phyloP scores from a whole-genome alignment of 371 early-diverging fungal genomes.

The Phascolomyces articulosus region DNA sequence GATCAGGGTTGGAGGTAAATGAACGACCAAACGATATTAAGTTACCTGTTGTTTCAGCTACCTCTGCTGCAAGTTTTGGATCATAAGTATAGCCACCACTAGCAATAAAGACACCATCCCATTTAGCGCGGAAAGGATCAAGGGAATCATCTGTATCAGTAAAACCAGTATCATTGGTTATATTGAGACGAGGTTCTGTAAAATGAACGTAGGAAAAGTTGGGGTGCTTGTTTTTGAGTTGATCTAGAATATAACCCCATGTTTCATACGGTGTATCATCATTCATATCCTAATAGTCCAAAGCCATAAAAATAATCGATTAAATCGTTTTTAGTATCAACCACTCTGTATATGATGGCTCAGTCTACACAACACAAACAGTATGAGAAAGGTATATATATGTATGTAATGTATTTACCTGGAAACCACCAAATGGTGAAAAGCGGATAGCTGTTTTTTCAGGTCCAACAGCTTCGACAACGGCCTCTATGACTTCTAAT shows the following conservation, averaged over 20 bases:
- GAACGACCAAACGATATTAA: slow-evolving; percentile 32
- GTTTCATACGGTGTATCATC: slow-evolving; percentile 38
- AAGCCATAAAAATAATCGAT: no score
- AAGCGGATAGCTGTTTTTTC: slow-evolving; percentile 19
- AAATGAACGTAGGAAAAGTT: slow-evolving; percentile 35
- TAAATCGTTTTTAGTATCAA: no score
- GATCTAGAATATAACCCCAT: slow-evolving; percentile 22
- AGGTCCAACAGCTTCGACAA: slow-evolving; percentile 16
- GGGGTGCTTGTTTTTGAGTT: slow-evolving; percentile 25
- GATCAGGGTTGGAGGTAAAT: slow-evolving; percentile 43
- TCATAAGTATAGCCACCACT: slow-evolving; percentile 27
- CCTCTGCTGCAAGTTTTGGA: slow-evolving; percentile 12
- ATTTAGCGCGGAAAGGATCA: slow-evolving; percentile 30
- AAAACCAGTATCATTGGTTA: neutral
- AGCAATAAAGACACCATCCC: slow-evolving; percentile 32
- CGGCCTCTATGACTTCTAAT: slow-evolving; percentile 42
- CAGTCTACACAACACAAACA: no score
- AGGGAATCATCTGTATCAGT: slow-evolving; percentile 7
- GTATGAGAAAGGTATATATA: no score
- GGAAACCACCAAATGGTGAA: slow-evolving; percentile 17
- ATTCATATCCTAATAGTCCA: slow-evolving; percentile 25
- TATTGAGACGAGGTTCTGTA: slow-evolving; percentile 25
- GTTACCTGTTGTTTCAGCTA: slow-evolving; percentile 26
- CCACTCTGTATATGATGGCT: no score
- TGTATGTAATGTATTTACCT: slow-evolving; percentile 7